A percentile compares a stretch with the other conserved stretches of the same genome.
phyloP scores from a whole-genome alignment of 1,139 yeast species.

The Pichia sp. region DNA sequence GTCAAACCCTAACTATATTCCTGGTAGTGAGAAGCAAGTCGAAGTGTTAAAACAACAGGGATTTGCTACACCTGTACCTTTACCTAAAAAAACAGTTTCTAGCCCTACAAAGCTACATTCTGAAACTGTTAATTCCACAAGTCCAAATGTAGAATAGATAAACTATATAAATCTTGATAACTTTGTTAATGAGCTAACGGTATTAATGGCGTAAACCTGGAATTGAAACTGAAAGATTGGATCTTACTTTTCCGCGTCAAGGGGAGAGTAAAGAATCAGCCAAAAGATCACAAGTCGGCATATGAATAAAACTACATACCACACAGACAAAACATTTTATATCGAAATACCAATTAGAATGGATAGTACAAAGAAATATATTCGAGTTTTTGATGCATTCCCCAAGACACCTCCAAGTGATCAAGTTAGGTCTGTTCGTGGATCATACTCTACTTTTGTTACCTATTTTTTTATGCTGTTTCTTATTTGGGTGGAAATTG shows the following conservation, averaged over 20 bases:
- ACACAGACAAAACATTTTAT: too few relatives aligned
- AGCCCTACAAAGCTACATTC: too few relatives aligned
- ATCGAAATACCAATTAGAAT: too few relatives aligned
- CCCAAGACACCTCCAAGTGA: conserved; percentile 76
- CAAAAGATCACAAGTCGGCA: neutral
- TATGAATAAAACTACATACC: neutral
- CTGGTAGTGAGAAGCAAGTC: conserved; percentile 25
- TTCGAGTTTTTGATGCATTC: conserved; percentile 78
- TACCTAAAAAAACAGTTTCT: neutral
- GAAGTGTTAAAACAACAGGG: conserved; percentile 13
- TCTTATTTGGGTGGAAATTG: conserved; percentile 79
- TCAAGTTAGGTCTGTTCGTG: conserved; percentile 65
- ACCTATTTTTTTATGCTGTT: conserved; percentile 56
- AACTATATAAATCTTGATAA: too few relatives aligned
- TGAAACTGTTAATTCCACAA: too few relatives aligned
- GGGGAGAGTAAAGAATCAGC: too few relatives aligned
- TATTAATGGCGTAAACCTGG: too few relatives aligned
- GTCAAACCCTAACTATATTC: conserved; percentile 29
- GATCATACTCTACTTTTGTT: conserved; percentile 67
- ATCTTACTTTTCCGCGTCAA: too few relatives aligned
- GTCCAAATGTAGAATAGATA: too few relatives aligned
- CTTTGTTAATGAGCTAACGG: too few relatives aligned
- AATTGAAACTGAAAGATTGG: too few relatives aligned
- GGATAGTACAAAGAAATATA: conserved; percentile 27
- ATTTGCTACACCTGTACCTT: conserved; percentile 1